Evolutionary conservation across 768 basidiomycete genomes (phyloP).

Genomic region (Tylopilus cervinicoccineus): DNA sequence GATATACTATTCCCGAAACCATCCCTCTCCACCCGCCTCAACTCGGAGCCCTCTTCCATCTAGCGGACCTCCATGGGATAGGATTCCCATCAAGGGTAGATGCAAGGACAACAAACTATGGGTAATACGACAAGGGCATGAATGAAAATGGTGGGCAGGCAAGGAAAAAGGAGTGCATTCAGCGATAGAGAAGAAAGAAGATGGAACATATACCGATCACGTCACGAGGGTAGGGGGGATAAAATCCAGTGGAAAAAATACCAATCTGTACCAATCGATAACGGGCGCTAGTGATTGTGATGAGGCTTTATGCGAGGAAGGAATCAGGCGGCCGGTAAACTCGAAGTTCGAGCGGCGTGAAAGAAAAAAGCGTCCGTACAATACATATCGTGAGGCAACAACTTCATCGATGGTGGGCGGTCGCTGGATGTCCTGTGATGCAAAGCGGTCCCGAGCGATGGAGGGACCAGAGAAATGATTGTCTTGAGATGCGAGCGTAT

Average conservation of each 20-base stretch:
- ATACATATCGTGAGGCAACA: conserved; percentile 41
- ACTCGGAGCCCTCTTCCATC: conserved; percentile 67
- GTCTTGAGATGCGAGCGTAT: conserved; percentile 19
- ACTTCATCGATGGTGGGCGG: conserved; percentile 27
- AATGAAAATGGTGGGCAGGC: conserved; percentile 20
- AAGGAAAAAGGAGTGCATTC: conserved; percentile 17
- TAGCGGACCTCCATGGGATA: conserved; percentile 50
- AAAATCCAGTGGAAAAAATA: conserved; percentile 22
- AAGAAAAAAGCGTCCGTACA: conserved; percentile 79
- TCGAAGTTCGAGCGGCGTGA: conserved; percentile 37
- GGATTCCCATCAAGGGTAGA: conserved; percentile 50
- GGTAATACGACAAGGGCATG: conserved; percentile 25
- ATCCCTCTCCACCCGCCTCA: conserved; percentile 16
- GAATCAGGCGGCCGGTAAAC: conserved; percentile 31
- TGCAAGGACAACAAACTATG: conserved; percentile 61
- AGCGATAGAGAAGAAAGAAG: conserved; percentile 20
- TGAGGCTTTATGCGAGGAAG: conserved; percentile 22
- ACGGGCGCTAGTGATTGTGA: conserved; percentile 32
- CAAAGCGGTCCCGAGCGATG: conserved; percentile 16
- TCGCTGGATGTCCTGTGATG: conserved; percentile 19
- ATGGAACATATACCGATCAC: conserved; percentile 23
- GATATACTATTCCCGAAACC: conserved; percentile 1
- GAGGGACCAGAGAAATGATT: conserved; percentile 11
- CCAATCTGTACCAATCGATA: conserved; percentile 28
- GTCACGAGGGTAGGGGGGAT: conserved; percentile 15